phyloP scores from a whole-genome alignment of 768 basidiomycete species.

The Clitopilus passeckerianus region DNA sequence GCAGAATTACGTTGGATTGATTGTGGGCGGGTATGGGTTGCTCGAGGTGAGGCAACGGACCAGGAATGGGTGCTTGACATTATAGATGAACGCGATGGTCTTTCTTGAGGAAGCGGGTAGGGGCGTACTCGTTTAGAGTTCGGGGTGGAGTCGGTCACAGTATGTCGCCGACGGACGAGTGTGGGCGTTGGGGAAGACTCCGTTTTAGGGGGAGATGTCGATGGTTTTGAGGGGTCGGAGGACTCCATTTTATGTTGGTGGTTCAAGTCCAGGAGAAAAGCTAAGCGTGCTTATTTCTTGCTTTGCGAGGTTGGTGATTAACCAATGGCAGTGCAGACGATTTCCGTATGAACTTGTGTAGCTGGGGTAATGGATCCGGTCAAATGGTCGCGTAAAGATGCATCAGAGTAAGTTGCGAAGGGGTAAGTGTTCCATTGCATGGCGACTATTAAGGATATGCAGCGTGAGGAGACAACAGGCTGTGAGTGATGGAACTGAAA shows the following conservation, averaged over 20 bases:
- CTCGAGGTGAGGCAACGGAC: background rate
- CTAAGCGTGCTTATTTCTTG: constrained; percentile 29
- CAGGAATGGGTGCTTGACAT: background rate
- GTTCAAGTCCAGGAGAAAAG: constrained; percentile 16
- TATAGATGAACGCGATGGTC: background rate
- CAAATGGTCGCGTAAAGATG: constrained; percentile 10
- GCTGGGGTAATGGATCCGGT: constrained; percentile 19
- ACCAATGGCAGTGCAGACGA: constrained; percentile 38
- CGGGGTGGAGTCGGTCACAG: background rate
- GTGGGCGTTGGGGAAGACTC: background rate
- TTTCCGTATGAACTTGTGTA: constrained; percentile 8
- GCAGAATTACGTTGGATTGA: background rate
- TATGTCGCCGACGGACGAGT: constrained; percentile 4
- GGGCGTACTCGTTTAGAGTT: background rate
- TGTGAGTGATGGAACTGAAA: constrained; percentile 17
- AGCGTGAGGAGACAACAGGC: constrained; percentile 21
- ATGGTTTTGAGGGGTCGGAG: constrained; percentile 25
- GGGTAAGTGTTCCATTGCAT: constrained; percentile 11
- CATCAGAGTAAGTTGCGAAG: constrained; percentile 19
- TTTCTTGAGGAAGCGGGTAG: constrained; percentile 1
- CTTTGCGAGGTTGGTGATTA: constrained; percentile 24
- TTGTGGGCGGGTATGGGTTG: constrained; percentile 2
- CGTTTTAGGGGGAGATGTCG: constrained; percentile 27
- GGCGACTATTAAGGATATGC: constrained; percentile 14
- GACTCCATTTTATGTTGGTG: constrained; percentile 44